Evolutionary conservation across 768 basidiomycete genomes (phyloP).

Genomic region (Pilatotrama ljubarskyi): DNA sequence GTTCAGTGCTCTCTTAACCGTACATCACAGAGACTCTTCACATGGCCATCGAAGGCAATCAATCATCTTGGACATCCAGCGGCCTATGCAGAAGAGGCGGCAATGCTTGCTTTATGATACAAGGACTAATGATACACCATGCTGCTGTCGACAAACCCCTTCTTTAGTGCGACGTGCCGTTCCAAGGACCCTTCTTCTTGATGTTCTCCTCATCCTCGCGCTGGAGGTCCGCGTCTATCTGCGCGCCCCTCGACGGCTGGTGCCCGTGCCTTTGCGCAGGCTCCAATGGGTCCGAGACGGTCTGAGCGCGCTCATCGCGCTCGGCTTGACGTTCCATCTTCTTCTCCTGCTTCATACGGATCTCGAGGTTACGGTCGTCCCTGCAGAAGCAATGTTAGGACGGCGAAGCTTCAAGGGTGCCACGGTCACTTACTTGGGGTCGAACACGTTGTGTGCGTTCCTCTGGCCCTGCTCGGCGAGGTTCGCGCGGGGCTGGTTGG

Average conservation of each 20-base stretch:
- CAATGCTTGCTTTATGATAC: not conserved
- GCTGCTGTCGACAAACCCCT: not conserved
- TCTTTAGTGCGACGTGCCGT: constrained; percentile 15
- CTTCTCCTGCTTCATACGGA: constrained; percentile 32
- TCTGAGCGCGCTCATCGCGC: constrained; percentile 27
- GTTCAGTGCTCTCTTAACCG: not conserved
- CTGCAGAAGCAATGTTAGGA: constrained; percentile 28
- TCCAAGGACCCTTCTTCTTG: constrained; percentile 40
- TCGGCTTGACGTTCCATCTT: constrained; percentile 35
- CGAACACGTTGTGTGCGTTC: constrained; percentile 41
- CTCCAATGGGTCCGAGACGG: constrained; percentile 45
- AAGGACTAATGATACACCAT: not conserved
- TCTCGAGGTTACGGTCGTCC: constrained; percentile 44
- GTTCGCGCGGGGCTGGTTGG: constrained; percentile 23
- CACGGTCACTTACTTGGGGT: constrained; percentile 37
- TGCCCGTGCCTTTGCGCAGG: constrained; percentile 56
- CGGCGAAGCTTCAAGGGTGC: too few relatives aligned
- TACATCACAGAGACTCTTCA: too few relatives aligned
- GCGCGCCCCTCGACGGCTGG: constrained; percentile 56
- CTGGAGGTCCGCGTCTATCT: constrained; percentile 58
- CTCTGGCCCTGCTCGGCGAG: constrained; percentile 34
- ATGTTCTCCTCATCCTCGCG: constrained; percentile 51
- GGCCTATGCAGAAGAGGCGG: not conserved
- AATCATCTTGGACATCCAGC: too few relatives aligned
- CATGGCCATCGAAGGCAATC: too few relatives aligned